Evolutionary conservation across 495 filamentous ascomycete species (phyloP), one percentile per base, ranked within the genome.

Genomic region (Trichoderma virens): DNA sequence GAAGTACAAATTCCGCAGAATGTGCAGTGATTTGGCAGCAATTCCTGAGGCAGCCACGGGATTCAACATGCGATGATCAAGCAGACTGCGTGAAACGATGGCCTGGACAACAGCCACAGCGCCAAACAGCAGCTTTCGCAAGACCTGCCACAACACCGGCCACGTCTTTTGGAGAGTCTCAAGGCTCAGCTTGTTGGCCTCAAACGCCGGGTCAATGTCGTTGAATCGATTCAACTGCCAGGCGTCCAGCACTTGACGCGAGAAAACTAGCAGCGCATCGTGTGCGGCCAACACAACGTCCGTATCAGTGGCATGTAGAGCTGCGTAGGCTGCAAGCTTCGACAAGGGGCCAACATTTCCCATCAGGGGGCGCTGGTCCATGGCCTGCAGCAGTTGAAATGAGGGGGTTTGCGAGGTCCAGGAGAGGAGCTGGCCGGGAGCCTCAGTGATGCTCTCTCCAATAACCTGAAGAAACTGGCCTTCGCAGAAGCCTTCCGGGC

Each of bases 221-320:
- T 89, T 95, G 38, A 98, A 79, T 67, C 91, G 91, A 72, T 87
- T 94, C 65, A 85, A 84, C 61, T 87, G 83, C 94, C 94, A 98
- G 70, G 91, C 87, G n/a, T 86, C 80, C 61, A 87, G 78, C 27
- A 98, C 70, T 3, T 81, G 87, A 31, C 85, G 80, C 8, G 88
- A 82, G 69, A 98, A 96, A 13, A 77, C 79, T 6, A 85, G 76
- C 30, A 97, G 70, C 64, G 89, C 83, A 66, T 92, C 88, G n/a
- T 94, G 79, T 28, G 86, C 80, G 38, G 79, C 82, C 43, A 89
- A 78, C 14, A 97, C 79, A 0, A 87, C 73, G 62, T 75, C 74
- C 0, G 86, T 72, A 67, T 92, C 80, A 2, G 72, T 76, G 3
- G 84, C 82, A 65, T 89, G 81, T 69, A 90, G 86, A 51, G 93